phyloP scores from a whole-genome alignment of 495 filamentous ascomycete genomes.

The Penicillium bialowiezense region DNA sequence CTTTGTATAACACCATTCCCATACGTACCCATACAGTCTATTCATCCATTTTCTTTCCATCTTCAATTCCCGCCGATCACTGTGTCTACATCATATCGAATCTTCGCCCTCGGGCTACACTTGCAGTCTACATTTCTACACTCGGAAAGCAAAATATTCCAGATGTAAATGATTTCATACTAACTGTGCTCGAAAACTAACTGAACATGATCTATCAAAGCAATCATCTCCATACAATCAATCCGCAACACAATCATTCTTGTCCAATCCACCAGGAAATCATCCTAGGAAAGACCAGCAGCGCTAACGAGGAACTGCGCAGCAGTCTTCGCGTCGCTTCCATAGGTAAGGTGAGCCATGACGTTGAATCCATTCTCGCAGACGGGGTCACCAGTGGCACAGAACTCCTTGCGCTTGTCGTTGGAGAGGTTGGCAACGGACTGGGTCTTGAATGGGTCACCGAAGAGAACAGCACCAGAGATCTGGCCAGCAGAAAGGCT shows the following conservation, averaged over 20 bases:
- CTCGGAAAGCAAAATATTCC: not conserved
- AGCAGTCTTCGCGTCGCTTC: conserved; percentile 41
- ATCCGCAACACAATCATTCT: not conserved
- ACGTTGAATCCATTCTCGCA: conserved; percentile 51
- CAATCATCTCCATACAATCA: not conserved
- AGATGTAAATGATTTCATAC: not conserved
- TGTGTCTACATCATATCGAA: no score
- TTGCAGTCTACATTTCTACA: not conserved
- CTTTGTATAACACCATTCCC: conserved; percentile 26
- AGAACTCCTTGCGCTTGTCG: conserved; percentile 49
- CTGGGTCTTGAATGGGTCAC: conserved; percentile 52
- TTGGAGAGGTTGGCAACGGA: conserved; percentile 42
- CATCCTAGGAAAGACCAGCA: conserved; percentile 21
- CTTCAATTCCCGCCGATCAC: no score
- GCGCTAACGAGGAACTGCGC: conserved; percentile 44
- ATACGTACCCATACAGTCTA: conserved; percentile 12
- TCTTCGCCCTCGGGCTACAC: no score
- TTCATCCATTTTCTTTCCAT: not conserved
- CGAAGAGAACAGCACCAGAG: conserved; percentile 51
- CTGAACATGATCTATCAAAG: not conserved
- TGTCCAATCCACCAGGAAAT: not conserved
- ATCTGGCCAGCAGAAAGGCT: conserved; percentile 31
- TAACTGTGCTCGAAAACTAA: not conserved
- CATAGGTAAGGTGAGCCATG: conserved; percentile 53
- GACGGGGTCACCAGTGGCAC: conserved; percentile 53